Conservation (phyloP, 129 eudicot species). For the Flaveria ramosissima region DNA sequence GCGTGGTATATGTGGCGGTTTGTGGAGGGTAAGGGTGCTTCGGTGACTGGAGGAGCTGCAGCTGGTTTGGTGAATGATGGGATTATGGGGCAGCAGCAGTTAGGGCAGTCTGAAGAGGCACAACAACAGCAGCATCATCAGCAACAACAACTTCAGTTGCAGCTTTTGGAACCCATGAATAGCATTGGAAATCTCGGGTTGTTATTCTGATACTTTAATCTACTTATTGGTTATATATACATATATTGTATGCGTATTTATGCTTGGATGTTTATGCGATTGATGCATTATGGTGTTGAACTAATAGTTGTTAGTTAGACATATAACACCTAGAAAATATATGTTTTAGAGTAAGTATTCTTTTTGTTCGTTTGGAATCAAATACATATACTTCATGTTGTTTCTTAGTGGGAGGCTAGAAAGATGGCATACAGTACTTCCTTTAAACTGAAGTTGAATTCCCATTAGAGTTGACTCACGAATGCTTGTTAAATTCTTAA, state of each 20-base stretch:
- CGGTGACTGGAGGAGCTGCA: constrained; percentile 35
- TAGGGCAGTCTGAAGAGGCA: constrained; percentile 43
- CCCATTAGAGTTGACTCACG: not conserved
- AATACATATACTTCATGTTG: not conserved
- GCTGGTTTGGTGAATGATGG: constrained; percentile 42
- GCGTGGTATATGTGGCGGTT: constrained; percentile 99
- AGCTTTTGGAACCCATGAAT: constrained; percentile 82
- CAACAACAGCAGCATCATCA: constrained; percentile 37
- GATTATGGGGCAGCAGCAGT: constrained; percentile 48
- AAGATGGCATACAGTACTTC: not conserved
- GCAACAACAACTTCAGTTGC: constrained; percentile 63
- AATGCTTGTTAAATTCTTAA: not conserved
- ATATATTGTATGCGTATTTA: not conserved
- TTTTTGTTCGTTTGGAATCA: not conserved
- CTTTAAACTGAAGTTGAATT: not conserved
- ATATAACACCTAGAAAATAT: not conserved
- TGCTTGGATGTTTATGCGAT: constrained; percentile 12
- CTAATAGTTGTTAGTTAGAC: not conserved
- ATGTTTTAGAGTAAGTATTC: not conserved
- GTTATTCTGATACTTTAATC: constrained; percentile 20
- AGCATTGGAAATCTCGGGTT: constrained; percentile 88
- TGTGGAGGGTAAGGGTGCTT: constrained; percentile 68
- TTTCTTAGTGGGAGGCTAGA: not conserved
- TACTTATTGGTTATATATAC: constrained; percentile 2
- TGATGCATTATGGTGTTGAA: constrained; percentile 10